Percentiles rank a stretch among this genome's conserved stretches.
Evolutionary conservation across 2,329 filamentous ascomycete species (phyloP).

Genomic region (Trichoderma oligosporum): DNA sequence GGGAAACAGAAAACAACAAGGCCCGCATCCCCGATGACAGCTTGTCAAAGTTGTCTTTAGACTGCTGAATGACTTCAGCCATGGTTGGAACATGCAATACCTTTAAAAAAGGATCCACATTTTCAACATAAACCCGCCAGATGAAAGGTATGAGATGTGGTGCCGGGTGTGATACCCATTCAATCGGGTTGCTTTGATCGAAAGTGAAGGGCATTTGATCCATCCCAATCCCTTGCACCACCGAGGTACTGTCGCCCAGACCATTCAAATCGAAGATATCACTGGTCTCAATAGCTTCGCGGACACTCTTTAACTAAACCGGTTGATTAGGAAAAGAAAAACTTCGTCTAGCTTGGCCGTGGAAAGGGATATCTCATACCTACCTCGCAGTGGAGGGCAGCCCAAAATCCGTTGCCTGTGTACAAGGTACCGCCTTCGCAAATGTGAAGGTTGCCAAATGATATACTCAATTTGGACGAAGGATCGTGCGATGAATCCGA

Average conservation of each 20-base stretch:
- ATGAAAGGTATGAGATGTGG: constrained; percentile 31
- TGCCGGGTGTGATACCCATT: constrained; percentile 23
- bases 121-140: constrained; percentile 31
- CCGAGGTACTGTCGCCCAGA: not conserved
- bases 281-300: not conserved
- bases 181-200: not conserved
- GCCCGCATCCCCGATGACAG: constrained; percentile 23
- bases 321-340: constrained; percentile 23
- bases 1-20: constrained; percentile 28
- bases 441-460: constrained; percentile 16
- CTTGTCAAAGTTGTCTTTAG: constrained; percentile 25
- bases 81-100: constrained; percentile 27
- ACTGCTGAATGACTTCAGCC: constrained; percentile 20
- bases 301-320: constrained; percentile 15
- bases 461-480: not conserved
- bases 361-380: not conserved
- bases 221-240: not conserved
- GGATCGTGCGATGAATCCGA: not conserved
- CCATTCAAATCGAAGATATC: not conserved
- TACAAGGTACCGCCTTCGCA: constrained; percentile 21
- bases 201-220: not conserved
- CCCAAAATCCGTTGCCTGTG: constrained; percentile 33
- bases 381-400: constrained; percentile 32
- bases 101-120: constrained; percentile 33
- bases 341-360: not conserved